Base-by-base conservation (phyloP, 2,329 filamentous ascomycete genomes). In the Botrytis byssoidea region DNA sequence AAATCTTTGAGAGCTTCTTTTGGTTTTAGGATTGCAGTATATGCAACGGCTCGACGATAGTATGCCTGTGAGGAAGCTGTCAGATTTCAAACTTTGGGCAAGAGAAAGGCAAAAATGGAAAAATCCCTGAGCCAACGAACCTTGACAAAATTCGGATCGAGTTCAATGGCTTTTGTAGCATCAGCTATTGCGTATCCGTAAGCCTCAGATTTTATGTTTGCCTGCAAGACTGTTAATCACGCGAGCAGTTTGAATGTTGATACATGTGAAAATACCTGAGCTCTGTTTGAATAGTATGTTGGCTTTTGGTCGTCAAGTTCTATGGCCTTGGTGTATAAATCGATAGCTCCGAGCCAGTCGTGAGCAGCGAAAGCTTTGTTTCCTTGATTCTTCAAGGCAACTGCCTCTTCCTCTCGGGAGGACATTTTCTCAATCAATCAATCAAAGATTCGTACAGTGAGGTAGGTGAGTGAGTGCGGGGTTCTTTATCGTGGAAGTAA, bases 181-280 rank as follows among this genome's bases (percentile, higher is more conserved):
- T 99, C 96, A 70, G 91, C 87, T 79, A 98, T 92, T 37, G 96
- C 95, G 84, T 95, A 97, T 57, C 96, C 96, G 82, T 95, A 98
- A 32, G 95, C 90, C 83, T 99, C 96, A 57, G 95, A 91, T 85
- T 98, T 98, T 83, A 99, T 95, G 82, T 99, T 88, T 77, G 93
- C 93, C 94, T 97, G 80, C 40, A 35, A n/a, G 72, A 60, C 81
- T 60, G 81, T 88, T 75, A 87, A 86, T 85, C 84, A 86, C 83
- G 82, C 83, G 83, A 85, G 80, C 81, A 81, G 65, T 64, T 77
- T 78, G 76, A 77, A 78, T 76, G 25, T 78, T 79, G 37, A 37
- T 42, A 61, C 70, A 75, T 73, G 20, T 48, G 40, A 42, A 84
- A 88, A 76, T 83, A 97, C 95, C 89, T 98, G 95, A 32, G 96